phyloP scores from a whole-genome alignment of 78 protist species.

The Guillardia theta region DNA sequence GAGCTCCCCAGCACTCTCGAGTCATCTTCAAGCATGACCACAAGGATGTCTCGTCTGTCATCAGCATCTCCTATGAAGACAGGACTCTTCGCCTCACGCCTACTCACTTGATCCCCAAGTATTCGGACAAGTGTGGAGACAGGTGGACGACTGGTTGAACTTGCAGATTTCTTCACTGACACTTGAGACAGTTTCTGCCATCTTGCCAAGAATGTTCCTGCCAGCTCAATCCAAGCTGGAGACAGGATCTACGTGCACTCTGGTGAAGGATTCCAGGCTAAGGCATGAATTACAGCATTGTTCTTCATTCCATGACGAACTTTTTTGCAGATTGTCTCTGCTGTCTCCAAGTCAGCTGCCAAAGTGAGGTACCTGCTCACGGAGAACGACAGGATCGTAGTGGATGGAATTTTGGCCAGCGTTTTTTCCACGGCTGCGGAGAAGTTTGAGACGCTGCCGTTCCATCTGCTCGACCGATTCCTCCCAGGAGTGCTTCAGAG shows the following conservation, averaged over 20 bases:
- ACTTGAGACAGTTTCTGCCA: background rate
- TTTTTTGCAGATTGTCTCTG: background rate
- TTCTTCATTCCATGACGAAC: background rate
- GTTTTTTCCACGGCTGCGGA: background rate
- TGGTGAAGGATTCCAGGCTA: background rate
- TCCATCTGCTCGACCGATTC: background rate
- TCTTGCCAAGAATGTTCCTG: background rate
- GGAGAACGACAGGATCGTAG: background rate
- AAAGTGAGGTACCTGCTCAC: constrained; percentile 1
- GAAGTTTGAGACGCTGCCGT: background rate
- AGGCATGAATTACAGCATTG: background rate
- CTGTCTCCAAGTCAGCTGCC: background rate
- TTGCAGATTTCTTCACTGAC: no score
- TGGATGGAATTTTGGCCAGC: background rate
- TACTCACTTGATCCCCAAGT: background rate
- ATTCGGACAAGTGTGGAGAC: background rate
- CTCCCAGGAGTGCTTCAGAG: background rate
- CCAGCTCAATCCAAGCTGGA: background rate
- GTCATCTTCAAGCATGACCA: background rate
- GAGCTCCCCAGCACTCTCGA: no score
- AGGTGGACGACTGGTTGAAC: no score
- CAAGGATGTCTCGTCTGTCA: background rate
- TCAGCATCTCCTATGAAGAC: background rate
- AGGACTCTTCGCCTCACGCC: background rate
- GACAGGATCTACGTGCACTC: constrained; percentile 12